A percentile compares a stretch with the other conserved stretches of the same genome.
These are phyloP conservation scores for Golubevia pallescens DNA, from an alignment of 1,284 basidiomycete genomes.

Conservation along the genomic window DNA sequence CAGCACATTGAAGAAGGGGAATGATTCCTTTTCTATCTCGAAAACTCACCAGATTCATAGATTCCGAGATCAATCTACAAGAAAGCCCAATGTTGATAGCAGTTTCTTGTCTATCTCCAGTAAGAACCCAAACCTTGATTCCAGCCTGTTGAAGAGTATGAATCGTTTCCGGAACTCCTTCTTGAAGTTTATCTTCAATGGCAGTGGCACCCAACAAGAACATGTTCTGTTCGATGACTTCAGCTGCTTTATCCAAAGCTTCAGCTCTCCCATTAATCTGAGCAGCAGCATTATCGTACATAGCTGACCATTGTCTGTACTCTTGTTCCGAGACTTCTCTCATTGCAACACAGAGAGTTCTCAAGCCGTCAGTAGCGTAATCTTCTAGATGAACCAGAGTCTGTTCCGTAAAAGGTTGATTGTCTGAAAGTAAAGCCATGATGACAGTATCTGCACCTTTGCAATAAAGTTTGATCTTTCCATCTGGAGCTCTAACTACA, in stretches of 20 bases:
- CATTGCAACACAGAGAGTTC: constrained; percentile 94
- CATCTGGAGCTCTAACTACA: constrained; percentile 83
- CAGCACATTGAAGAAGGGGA: not conserved
- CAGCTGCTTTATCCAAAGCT: constrained; percentile 90
- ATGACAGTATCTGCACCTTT: constrained; percentile 98
- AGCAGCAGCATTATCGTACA: constrained; percentile 88
- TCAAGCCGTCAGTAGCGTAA: constrained; percentile 93
- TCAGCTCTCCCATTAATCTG: constrained; percentile 91
- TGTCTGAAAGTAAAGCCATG: constrained; percentile 40
- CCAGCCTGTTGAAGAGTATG: constrained; percentile 97
- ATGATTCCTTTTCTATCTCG: constrained; percentile 1
- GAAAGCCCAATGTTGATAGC: constrained; percentile 99
- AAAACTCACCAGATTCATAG: constrained; percentile 86
- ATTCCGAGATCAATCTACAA: constrained; percentile 93
- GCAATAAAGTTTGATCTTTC: constrained; percentile 90
- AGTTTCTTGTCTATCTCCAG: constrained; percentile 97
- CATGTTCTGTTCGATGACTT: constrained; percentile 92
- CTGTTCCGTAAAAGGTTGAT: constrained; percentile 81
- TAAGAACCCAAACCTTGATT: constrained; percentile 98
- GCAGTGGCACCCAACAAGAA: constrained; percentile 93
- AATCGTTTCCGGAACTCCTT: constrained; percentile 97
- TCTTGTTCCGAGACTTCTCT: constrained; percentile 89
- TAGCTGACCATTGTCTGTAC: constrained; percentile 83
- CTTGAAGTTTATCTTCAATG: constrained; percentile 97
- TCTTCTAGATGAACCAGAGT: constrained; percentile 93